Evolutionary conservation across 331 rosid species (phyloP), one percentile per base, ranked within the genome.

Genomic region (Pyrus hybrid): DNA sequence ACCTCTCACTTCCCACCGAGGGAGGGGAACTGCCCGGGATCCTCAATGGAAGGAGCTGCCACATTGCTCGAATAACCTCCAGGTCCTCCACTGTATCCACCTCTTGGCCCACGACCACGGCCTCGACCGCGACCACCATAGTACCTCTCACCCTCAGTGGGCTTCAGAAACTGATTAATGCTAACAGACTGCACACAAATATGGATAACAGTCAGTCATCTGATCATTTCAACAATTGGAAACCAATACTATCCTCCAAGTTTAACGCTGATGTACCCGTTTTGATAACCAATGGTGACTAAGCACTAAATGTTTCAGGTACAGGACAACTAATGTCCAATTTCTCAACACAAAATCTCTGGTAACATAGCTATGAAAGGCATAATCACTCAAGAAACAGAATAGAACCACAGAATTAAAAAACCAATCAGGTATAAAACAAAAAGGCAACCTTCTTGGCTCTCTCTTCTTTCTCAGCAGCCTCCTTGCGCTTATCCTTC

Each of bases 401-500:
- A 68, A 22, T 3, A 5, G 8, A 32, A 41, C 28, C n/a, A 51
- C 45, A 65, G 2, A 5, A 18, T 23, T 5, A 5, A 22, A 7
- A 14, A 2, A 32, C 3, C 5, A 7, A 30, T 25, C 63, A 49
- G 17, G 20, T 6, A 80, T 6, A 58, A 22, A 18, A 60, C 57
- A 13, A 62, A 58, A 78, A 60, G 5, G 45, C 20, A 11, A 93
- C 98, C 92, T 93, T 93, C 85, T 86, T 93, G 37, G 91, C 88
- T 82, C 79, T 93, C 77, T 93, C 97, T 67, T 93, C 97, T 81
- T 89, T 93, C 25, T 93, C 96, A 76, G 83, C 82, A 43, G 81
- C 87, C 17, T 93, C 98, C 71, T 85, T 93, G 72, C 90, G 92
- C 76, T 83, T 93, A 63, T 93, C 98, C 84, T 93, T 93, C 43